A percentile compares a stretch with the other conserved stretches of the same genome.
Conservation (phyloP, 2,329 filamentous ascomycete species). For the Raffaelea arxii region DNA sequence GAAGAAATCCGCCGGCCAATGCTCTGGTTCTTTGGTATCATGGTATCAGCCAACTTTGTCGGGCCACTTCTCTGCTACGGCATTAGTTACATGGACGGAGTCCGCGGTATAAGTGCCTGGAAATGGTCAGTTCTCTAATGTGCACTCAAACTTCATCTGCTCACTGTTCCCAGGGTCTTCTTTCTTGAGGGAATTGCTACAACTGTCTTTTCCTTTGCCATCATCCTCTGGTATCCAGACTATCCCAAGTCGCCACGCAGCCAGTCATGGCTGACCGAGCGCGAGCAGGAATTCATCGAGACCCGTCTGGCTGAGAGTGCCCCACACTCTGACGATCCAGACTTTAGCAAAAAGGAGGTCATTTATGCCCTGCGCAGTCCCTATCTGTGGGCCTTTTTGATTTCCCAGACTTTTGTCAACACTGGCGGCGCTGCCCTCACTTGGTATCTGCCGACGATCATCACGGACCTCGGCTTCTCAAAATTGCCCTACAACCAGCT, state of each 20-base stretch:
- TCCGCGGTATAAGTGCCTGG: conserved; percentile 18
- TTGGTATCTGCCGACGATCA: conserved; percentile 31
- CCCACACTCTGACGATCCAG: conserved; percentile 17
- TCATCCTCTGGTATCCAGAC: conserved; percentile 27
- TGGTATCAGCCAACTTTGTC: conserved; percentile 22
- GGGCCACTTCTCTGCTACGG: conserved; percentile 22
- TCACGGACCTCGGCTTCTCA: conserved; percentile 30
- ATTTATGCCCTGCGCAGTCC: conserved; percentile 20
- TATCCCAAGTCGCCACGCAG: conserved; percentile 21
- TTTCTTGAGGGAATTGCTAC: conserved; percentile 32
- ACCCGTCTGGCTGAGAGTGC: conserved; percentile 7
- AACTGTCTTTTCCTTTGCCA: conserved; percentile 28
- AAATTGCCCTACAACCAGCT: conserved; percentile 31
- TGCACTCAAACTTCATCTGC: neutral
- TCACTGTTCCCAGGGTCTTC: conserved; percentile 25
- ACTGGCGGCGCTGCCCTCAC: conserved; percentile 25
- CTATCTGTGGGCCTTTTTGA: conserved; percentile 16
- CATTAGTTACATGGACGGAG: conserved; percentile 19
- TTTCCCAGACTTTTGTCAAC: conserved; percentile 24
- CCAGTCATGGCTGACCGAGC: conserved; percentile 7
- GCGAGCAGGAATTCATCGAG: conserved; percentile 10
- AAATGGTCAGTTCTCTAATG: conserved; percentile 6
- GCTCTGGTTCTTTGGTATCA: conserved; percentile 30
- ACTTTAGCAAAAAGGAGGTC: conserved; percentile 25
- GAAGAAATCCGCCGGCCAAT: conserved; percentile 32